Conservation (phyloP, 1,284 basidiomycete genomes). For the Cutaneotrichosporon cavernicola region DNA sequence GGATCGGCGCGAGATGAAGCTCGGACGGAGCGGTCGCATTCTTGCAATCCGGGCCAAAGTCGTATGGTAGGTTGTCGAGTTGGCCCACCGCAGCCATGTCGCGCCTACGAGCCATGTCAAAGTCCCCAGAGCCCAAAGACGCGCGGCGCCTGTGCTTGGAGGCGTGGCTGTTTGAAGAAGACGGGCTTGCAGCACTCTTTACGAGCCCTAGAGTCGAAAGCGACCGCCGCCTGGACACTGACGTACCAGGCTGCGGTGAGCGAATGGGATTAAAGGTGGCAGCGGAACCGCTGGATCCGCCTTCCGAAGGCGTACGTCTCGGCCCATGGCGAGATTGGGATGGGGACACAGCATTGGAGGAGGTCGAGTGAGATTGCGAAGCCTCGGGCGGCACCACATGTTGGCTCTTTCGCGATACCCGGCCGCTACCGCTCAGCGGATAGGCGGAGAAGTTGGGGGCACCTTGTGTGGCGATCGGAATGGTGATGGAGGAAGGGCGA, state of each 20-base stretch:
- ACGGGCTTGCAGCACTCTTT: constrained; percentile 10
- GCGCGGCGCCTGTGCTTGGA: constrained; percentile 12
- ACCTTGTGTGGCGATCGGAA: constrained; percentile 8
- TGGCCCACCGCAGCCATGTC: constrained; percentile 13
- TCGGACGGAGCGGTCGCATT: background rate
- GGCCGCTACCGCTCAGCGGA: constrained; percentile 23
- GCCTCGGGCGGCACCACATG: constrained; percentile 8
- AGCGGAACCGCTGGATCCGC: background rate
- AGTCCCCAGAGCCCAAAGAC: constrained; percentile 20
- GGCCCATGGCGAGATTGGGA: constrained; percentile 11
- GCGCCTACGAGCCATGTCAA: constrained; percentile 17
- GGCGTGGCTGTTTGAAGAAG: constrained; percentile 6
- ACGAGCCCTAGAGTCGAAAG: constrained; percentile 14
- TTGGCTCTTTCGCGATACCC: constrained; percentile 1
- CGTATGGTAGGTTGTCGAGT: constrained; percentile 17
- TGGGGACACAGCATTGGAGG: constrained; percentile 7
- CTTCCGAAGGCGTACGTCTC: background rate
- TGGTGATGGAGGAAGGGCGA: constrained; percentile 15
- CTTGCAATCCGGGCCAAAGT: constrained; percentile 13
- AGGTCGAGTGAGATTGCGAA: constrained; percentile 7
- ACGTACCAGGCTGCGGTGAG: background rate
- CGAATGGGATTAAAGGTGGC: constrained; percentile 8
- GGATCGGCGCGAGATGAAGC: constrained; percentile 11
- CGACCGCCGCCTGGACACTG: constrained; percentile 18
- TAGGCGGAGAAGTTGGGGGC: constrained; percentile 19